Evolutionary conservation across 2,329 filamentous ascomycete genomes (phyloP).

Genomic region (Paraphaeosphaeria sporulosa): DNA sequence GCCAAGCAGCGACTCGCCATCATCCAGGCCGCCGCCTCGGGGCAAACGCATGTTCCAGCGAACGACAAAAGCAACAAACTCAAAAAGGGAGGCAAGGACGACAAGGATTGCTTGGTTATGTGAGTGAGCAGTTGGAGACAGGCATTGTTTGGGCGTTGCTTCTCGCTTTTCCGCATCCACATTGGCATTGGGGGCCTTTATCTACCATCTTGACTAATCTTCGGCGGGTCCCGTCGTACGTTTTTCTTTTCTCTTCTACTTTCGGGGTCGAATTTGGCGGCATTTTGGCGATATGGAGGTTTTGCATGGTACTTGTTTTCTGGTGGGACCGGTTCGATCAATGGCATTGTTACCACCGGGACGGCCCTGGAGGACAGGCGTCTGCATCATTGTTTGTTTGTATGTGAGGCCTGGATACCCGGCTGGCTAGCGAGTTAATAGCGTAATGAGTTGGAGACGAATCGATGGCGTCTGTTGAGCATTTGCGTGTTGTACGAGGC

Average conservation of each 20-base stretch:
- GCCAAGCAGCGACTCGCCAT: constrained; percentile 86
- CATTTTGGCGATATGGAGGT: constrained; percentile 12
- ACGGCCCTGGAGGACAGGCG: neutral
- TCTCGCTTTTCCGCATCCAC: constrained; percentile 1
- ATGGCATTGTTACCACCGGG: neutral
- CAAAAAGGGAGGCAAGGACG: constrained; percentile 48
- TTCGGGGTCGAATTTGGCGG: constrained; percentile 8
- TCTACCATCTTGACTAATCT: constrained; percentile 18
- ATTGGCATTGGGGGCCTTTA: neutral
- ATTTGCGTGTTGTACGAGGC: neutral
- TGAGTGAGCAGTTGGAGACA: constrained; percentile 18
- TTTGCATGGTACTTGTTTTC: constrained; percentile 1
- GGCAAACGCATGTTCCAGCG: constrained; percentile 45
- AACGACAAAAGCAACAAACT: constrained; percentile 37
- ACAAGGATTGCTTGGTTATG: constrained; percentile 51
- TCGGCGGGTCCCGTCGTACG: constrained; percentile 5
- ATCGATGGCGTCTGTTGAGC: neutral
- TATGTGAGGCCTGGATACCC: neutral
- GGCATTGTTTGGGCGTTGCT: constrained; percentile 2
- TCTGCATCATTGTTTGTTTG: neutral
- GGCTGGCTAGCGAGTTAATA: neutral
- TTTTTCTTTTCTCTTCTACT: constrained; percentile 2
- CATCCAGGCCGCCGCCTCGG: constrained; percentile 81
- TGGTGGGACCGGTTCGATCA: neutral
- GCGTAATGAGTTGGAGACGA: constrained; percentile 1